These are phyloP conservation scores for Oxytropis ochrocephala DNA, from an alignment of 306 rosid species.

Conservation along the genomic window DNA sequence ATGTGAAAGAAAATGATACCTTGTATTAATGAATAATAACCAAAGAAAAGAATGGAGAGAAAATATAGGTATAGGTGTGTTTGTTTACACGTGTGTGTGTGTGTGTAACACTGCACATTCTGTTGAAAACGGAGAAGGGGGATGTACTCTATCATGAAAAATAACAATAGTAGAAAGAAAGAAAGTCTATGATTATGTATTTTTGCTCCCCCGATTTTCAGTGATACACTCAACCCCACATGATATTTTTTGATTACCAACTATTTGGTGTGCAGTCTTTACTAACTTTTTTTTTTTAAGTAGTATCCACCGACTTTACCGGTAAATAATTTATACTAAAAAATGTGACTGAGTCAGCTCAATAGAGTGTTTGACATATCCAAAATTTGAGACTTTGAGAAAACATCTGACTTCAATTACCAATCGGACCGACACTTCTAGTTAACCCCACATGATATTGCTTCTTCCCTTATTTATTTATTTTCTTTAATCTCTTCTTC, in stretches of 20 bases:
- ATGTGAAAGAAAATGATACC: conserved; percentile 29
- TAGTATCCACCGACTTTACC: too few species aligned
- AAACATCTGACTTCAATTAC: too few species aligned
- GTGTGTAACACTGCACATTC: conserved; percentile 43
- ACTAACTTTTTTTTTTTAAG: too few species aligned
- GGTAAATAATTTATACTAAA: too few species aligned
- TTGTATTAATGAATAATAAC: conserved; percentile 9
- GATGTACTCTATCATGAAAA: not conserved
- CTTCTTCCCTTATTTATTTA: conserved; percentile 6
- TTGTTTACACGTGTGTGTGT: too few species aligned
- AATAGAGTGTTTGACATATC: too few species aligned
- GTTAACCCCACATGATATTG: conserved; percentile 59
- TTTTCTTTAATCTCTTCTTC: conserved; percentile 3
- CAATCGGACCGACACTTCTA: too few species aligned
- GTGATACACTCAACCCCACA: conserved; percentile 67
- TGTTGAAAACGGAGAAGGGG: conserved; percentile 19
- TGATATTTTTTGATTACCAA: too few species aligned
- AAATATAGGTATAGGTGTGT: conserved; percentile 36
- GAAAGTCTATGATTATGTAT: conserved; percentile 20
- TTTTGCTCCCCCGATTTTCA: conserved; percentile 68
- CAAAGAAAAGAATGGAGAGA: conserved; percentile 19
- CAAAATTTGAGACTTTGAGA: too few species aligned
- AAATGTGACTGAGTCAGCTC: too few species aligned
- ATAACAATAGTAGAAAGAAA: conserved; percentile 23
- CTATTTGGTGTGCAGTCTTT: too few species aligned